Conservation (phyloP, 352 stramenopile species). For the Phytophthora sansomeana region DNA sequence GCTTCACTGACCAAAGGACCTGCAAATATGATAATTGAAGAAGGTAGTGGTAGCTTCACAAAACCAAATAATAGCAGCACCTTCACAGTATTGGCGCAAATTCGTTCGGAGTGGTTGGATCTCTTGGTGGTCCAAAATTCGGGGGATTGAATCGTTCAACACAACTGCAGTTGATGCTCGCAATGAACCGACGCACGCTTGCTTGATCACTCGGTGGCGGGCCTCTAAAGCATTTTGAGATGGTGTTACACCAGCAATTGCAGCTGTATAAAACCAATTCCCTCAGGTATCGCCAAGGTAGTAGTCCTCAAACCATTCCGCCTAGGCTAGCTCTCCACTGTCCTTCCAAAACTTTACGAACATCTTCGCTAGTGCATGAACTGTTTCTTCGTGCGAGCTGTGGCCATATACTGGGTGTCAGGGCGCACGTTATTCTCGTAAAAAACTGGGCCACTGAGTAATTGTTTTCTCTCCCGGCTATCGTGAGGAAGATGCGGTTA, state of each 20-base stretch:
- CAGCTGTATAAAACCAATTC: conserved; percentile 1
- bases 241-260: neutral
- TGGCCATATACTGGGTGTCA: neutral
- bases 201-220: neutral
- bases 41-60: too few relatives aligned
- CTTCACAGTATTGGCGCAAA: too few relatives aligned
- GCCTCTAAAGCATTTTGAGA: conserved; percentile 5
- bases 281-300: neutral
- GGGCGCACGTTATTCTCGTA: neutral
- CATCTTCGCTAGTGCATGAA: neutral
- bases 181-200: neutral
- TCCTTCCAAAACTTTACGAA: neutral
- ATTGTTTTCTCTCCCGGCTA: neutral
- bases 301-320: neutral
- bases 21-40: too few relatives aligned
- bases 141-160: conserved; percentile 3
- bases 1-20: too few relatives aligned
- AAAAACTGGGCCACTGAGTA: neutral
- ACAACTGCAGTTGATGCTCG: neutral
- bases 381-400: neutral
- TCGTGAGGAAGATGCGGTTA: neutral
- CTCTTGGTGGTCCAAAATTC: neutral
- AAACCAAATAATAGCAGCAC: too few relatives aligned
- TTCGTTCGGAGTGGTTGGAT: neutral
- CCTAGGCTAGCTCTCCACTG: neutral